These are phyloP conservation scores for Spencermartinsiella europaea DNA, from an alignment of 805 yeast genomes.

Conservation along the genomic window DNA sequence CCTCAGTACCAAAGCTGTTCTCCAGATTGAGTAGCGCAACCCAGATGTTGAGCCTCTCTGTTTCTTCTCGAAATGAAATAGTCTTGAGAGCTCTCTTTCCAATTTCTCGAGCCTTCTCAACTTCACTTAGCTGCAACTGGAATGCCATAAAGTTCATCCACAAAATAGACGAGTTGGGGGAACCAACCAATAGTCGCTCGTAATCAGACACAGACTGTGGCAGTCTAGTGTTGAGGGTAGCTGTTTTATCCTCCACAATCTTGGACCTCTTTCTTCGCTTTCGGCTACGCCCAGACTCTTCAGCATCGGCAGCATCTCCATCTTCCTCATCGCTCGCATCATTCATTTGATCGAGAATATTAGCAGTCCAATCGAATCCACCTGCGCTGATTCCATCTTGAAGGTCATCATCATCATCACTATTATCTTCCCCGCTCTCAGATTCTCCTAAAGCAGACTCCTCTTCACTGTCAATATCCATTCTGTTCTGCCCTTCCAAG, in stretches of 20 bases:
- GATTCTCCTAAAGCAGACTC: conserved; percentile 32
- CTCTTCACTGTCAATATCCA: conserved; percentile 30
- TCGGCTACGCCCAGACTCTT: conserved; percentile 36
- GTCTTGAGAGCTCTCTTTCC: conserved; percentile 90
- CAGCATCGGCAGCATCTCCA: conserved; percentile 54
- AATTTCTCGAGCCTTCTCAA: conserved; percentile 90
- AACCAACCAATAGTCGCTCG: conserved; percentile 85
- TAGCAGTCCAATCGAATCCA: conserved; percentile 94
- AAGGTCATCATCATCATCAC: conserved; percentile 32
- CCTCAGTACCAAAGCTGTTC: conserved; percentile 85
- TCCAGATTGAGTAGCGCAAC: conserved; percentile 92
- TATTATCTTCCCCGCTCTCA: conserved; percentile 34
- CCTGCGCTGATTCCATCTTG: conserved; percentile 30
- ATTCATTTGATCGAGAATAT: conserved; percentile 69
- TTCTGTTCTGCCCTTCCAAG: conserved; percentile 27
- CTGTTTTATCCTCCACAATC: conserved; percentile 73
- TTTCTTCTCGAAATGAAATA: conserved; percentile 85
- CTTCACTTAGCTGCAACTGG: conserved; percentile 89
- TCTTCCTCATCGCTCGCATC: conserved; percentile 38
- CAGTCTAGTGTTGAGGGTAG: conserved; percentile 72
- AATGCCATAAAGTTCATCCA: conserved; percentile 99
- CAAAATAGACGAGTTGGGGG: conserved; percentile 85
- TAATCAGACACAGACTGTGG: conserved; percentile 92
- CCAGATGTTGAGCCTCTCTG: conserved; percentile 92
- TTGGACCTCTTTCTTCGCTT: conserved; percentile 39